Conservation (phyloP, 768 basidiomycete species). For the Trametes cingulata region DNA sequence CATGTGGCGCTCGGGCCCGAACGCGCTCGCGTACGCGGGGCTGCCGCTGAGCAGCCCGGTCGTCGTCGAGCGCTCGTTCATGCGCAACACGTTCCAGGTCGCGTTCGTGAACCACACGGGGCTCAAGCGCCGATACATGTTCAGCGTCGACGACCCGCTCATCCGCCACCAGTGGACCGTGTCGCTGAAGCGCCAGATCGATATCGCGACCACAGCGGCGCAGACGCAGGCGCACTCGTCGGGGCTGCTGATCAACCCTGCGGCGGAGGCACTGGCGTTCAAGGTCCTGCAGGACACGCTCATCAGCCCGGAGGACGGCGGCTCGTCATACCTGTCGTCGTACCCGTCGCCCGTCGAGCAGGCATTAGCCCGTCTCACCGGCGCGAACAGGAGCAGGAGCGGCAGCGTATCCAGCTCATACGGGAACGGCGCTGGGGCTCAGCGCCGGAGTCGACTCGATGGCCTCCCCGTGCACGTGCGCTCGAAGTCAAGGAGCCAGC, state of each 20-base stretch:
- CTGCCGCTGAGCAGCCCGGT: constrained; percentile 79
- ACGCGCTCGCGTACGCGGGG: constrained; percentile 80
- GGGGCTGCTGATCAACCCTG: constrained; percentile 38
- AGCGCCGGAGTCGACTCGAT: constrained; percentile 17
- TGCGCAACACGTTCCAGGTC: constrained; percentile 95
- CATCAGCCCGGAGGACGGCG: constrained; percentile 42
- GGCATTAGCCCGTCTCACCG: constrained; percentile 37
- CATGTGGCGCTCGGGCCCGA: constrained; percentile 80
- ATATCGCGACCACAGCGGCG: constrained; percentile 39
- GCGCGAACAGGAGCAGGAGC: constrained; percentile 15
- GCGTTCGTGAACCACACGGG: constrained; percentile 74
- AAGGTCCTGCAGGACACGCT: constrained; percentile 84
- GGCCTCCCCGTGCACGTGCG: constrained; percentile 44
- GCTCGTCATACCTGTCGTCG: not conserved
- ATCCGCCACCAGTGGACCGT: constrained; percentile 74
- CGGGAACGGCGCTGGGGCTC: constrained; percentile 14
- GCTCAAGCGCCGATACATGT: constrained; percentile 87
- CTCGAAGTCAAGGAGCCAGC: constrained; percentile 70
- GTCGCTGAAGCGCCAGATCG: constrained; percentile 67
- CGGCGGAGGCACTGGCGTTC: constrained; percentile 68
- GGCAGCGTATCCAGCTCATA: constrained; percentile 30
- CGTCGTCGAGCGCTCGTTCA: constrained; percentile 88
- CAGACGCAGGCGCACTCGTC: not conserved
- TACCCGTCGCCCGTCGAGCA: constrained; percentile 29
- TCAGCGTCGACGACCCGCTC: constrained; percentile 82